These are phyloP conservation scores for Glebionis coronaria DNA, from an alignment of 129 eudicot genomes.

Conservation along the genomic window DNA sequence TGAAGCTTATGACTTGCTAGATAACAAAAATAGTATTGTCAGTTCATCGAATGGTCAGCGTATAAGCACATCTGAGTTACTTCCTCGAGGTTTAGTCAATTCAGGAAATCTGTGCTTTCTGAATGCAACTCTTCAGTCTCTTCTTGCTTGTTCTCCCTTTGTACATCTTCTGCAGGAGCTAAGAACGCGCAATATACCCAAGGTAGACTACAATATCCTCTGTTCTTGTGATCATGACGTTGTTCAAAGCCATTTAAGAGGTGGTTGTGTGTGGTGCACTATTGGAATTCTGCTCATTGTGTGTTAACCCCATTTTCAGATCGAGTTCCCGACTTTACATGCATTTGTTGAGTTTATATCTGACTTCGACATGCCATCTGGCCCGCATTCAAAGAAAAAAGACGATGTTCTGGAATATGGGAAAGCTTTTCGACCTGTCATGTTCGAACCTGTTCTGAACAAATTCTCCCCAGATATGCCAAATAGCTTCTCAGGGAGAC, in stretches of 20 bases:
- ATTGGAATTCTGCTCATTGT: constrained; percentile 11
- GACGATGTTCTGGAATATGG: constrained; percentile 44
- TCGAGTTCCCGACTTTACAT: constrained; percentile 56
- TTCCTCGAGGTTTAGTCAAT: constrained; percentile 79
- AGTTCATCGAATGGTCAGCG: constrained; percentile 33
- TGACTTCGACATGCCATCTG: constrained; percentile 45
- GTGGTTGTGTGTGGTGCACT: constrained; percentile 13
- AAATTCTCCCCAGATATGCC: constrained; percentile 73
- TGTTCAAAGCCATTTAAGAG: constrained; percentile 1
- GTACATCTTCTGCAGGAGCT: constrained; percentile 60
- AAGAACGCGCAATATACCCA: constrained; percentile 52
- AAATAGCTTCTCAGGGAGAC: constrained; percentile 62
- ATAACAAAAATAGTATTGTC: constrained; percentile 15
- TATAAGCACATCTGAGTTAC: constrained; percentile 33
- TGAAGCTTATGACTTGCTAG: constrained; percentile 25
- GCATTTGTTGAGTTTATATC: constrained; percentile 67
- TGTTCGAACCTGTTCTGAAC: constrained; percentile 71
- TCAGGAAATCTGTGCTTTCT: constrained; percentile 79
- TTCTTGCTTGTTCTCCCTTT: constrained; percentile 77
- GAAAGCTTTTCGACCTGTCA: constrained; percentile 53
- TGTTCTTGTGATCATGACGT: neutral
- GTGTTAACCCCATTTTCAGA: constrained; percentile 30
- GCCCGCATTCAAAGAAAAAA: constrained; percentile 38
- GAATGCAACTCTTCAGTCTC: constrained; percentile 86
- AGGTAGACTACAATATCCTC: constrained; percentile 38